A percentile compares a stretch with the other conserved stretches of the same genome.
Conservation (phyloP, 2,329 filamentous ascomycete species). For the Aaosphaeria arxii region DNA sequence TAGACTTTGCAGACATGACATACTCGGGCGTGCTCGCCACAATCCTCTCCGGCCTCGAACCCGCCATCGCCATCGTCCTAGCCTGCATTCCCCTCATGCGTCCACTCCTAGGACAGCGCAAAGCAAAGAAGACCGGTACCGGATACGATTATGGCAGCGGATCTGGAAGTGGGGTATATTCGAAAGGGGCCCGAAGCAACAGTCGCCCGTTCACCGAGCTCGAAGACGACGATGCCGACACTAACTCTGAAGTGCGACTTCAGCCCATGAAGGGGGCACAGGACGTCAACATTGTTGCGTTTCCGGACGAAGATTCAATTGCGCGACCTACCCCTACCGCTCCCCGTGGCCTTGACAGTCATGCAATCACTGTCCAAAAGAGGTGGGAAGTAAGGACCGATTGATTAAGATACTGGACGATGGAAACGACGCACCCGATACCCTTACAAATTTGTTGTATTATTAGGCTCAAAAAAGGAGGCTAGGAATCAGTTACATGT, state of each 20-base stretch:
- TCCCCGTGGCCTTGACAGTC: too few relatives aligned
- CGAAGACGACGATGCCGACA: not conserved
- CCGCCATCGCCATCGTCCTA: conserved; percentile 16
- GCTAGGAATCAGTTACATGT: too few relatives aligned
- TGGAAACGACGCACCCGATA: too few relatives aligned
- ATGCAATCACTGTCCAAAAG: too few relatives aligned
- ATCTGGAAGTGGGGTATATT: not conserved
- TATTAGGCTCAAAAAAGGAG: too few relatives aligned
- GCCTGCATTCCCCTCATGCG: conserved; percentile 18
- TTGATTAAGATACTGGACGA: too few relatives aligned
- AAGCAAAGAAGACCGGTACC: not conserved
- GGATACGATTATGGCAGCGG: not conserved
- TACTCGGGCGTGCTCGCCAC: conserved; percentile 15
- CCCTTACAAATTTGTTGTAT: too few relatives aligned
- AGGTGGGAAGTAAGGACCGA: too few relatives aligned
- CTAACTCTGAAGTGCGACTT: not conserved
- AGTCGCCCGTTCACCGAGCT: not conserved
- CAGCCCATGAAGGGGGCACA: not conserved
- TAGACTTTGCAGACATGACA: conserved; percentile 17
- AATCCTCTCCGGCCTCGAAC: conserved; percentile 16
- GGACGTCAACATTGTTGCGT: too few relatives aligned
- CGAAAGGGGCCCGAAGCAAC: not conserved
- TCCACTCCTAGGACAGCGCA: conserved; percentile 2
- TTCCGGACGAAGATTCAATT: too few relatives aligned
- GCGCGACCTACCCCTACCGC: too few relatives aligned